Base-by-base conservation (phyloP, 805 yeast genomes). In the Wickerhamomyces canadensis region DNA sequence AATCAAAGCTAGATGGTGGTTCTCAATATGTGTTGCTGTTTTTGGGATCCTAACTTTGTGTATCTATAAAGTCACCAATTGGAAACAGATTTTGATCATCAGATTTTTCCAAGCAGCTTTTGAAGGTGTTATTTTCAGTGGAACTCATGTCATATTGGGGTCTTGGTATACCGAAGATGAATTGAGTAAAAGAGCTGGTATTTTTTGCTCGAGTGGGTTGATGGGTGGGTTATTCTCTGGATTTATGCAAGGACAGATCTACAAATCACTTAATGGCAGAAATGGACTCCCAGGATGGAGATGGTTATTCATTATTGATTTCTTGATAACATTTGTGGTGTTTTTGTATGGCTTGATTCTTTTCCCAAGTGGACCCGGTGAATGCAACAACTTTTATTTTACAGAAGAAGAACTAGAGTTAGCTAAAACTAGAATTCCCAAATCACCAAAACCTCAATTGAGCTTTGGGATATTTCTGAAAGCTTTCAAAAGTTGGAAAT, bases 31-130 rank as follows among this genome's bases (percentile, higher is more conserved):
- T 55, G 68, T 74, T 21, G 55, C 74, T 33, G 58, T 70, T 10
- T 77, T 85, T 84, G 81, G 76, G 31, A 15, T 72, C 22, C 47
- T 76, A 25, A 75, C 80, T 1, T 57, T 78, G 33, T 71, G 73
- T 0, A 58, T 74, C 55, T 74, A 68, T 42, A 68, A 62, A 39
- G 76, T 69, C 6, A 55, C 67, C 3, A 62, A 61, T 22, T 72
- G 65, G 39, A 53, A 58, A 34, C 80, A 74, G 41, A 61, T 78
- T 27, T 72, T 76, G 55, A 80, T 61, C 1, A 62, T 79, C 15
- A 61, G 85, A 36, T 78, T 80, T 47, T 72, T 80, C 47, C 74
- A 72, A 44, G 86, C 79, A 6, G 48, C 74, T 9, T 76, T 77
- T 50, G 85, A 80, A 53, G 65, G 78, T 30, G 68, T 75, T 31